phyloP scores from a whole-genome alignment of 2,329 filamentous ascomycete genomes.

The Diplodia scrobiculata region DNA sequence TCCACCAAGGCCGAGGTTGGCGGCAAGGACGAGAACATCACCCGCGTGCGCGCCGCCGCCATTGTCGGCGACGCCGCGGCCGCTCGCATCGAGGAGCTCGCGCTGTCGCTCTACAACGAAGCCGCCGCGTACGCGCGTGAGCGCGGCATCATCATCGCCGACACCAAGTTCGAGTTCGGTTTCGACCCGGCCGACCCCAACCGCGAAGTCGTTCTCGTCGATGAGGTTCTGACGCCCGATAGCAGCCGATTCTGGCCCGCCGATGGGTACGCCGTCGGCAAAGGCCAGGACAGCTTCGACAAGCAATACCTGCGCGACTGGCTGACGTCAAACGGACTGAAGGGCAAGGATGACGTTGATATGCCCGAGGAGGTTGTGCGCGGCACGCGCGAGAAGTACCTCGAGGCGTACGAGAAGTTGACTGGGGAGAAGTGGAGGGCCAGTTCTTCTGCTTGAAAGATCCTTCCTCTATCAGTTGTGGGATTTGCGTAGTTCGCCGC shows the following conservation, averaged over 20 bases:
- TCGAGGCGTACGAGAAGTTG: conserved; percentile 71
- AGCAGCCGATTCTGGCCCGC: conserved; percentile 82
- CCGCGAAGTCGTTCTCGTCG: conserved; percentile 70
- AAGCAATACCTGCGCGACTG: conserved; percentile 78
- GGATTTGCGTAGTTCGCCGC: no score
- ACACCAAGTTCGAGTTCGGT: conserved; percentile 78
- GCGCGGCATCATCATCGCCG: conserved; percentile 74
- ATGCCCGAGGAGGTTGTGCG: conserved; percentile 72
- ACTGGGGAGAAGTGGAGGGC: conserved; percentile 53
- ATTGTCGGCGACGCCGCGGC: conserved; percentile 69
- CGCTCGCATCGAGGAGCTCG: conserved; percentile 64
- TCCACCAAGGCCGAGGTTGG: conserved; percentile 83
- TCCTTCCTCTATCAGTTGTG: not conserved
- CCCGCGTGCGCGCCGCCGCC: conserved; percentile 51
- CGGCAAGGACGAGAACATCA: conserved; percentile 81
- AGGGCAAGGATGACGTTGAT: conserved; percentile 70
- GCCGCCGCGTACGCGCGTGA: conserved; percentile 65
- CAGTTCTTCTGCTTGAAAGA: not conserved
- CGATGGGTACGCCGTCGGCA: conserved; percentile 70
- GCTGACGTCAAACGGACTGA: conserved; percentile 71
- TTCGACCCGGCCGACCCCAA: conserved; percentile 57
- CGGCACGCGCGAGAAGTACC: conserved; percentile 72
- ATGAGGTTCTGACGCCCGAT: conserved; percentile 80
- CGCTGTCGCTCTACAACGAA: conserved; percentile 64
- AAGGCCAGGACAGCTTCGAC: conserved; percentile 80